Conservation (phyloP, 306 rosid species). For the Cucurbita pepo region DNA sequence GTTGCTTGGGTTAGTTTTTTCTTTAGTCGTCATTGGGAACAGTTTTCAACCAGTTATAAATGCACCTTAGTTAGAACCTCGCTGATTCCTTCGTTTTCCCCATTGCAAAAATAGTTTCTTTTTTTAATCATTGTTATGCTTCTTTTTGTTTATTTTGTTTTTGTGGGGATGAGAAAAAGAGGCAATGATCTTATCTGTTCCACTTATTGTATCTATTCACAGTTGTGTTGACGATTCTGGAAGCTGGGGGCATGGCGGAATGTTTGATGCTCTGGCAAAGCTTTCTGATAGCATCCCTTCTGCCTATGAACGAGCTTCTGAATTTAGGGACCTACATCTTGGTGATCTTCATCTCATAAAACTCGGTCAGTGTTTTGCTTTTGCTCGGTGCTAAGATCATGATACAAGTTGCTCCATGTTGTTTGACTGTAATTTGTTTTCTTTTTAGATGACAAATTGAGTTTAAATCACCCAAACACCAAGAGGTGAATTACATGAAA, state of each 20-base stretch:
- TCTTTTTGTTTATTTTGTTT: neutral
- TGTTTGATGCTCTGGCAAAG: constrained; percentile 70
- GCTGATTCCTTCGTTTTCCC: no score
- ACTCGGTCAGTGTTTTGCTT: constrained; percentile 37
- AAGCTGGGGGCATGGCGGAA: constrained; percentile 85
- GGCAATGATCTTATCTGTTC: neutral
- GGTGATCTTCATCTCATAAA: constrained; percentile 84
- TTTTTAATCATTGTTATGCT: neutral
- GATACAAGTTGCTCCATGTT: neutral
- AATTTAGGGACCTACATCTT: constrained; percentile 73
- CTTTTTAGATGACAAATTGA: neutral
- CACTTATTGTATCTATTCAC: constrained; percentile 1
- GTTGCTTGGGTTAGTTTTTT: no score
- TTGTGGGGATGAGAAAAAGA: neutral
- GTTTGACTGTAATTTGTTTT: neutral
- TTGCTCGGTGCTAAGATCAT: neutral
- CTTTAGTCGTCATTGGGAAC: no score
- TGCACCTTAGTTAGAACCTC: no score
- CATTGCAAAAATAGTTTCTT: neutral
- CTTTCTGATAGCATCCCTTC: constrained; percentile 48
- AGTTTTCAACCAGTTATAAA: no score
- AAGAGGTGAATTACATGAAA: no score
- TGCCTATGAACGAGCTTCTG: constrained; percentile 72
- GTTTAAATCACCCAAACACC: no score
- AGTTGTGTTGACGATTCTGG: constrained; percentile 91